phyloP scores from a whole-genome alignment of 176 grass and related monocot species.

The Aegilops speltoides region DNA sequence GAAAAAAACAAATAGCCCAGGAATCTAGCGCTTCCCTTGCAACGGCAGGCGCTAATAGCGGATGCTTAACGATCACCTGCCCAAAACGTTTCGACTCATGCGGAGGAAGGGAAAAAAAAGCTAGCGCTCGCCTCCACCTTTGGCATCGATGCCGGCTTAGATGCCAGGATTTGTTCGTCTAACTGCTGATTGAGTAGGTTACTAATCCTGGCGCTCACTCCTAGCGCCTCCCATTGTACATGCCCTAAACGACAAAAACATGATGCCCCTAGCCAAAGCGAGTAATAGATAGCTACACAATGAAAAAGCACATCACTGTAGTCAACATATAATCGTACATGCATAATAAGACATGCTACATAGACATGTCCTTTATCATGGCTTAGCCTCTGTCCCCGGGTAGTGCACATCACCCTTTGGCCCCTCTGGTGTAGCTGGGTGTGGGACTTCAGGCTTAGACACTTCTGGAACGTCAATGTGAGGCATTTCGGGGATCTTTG shows the following conservation, averaged over 20 bases:
- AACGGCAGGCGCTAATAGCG: no score
- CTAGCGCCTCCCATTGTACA: no score
- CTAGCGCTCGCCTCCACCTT: no score
- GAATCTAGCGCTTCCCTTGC: no score
- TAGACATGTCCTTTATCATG: neutral
- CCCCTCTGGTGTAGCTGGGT: neutral
- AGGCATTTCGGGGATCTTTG: neutral
- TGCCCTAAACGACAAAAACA: neutral
- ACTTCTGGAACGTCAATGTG: neutral
- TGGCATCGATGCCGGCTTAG: no score
- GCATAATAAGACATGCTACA: neutral
- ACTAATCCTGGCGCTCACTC: no score
- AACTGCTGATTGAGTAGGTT: no score
- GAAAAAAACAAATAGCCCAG: no score
- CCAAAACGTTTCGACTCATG: no score
- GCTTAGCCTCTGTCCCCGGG: neutral
- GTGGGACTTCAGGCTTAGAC: neutral
- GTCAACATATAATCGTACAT: neutral
- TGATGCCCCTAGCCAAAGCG: neutral
- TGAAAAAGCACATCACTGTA: neutral
- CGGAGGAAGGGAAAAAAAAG: no score
- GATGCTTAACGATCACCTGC: no score
- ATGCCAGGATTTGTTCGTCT: no score
- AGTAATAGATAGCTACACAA: neutral
- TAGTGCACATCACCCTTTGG: neutral